Percentiles rank a stretch among this genome's conserved stretches.
Evolutionary conservation across 331 rosid species (phyloP).

Genomic region (Cydonia oblonga): DNA sequence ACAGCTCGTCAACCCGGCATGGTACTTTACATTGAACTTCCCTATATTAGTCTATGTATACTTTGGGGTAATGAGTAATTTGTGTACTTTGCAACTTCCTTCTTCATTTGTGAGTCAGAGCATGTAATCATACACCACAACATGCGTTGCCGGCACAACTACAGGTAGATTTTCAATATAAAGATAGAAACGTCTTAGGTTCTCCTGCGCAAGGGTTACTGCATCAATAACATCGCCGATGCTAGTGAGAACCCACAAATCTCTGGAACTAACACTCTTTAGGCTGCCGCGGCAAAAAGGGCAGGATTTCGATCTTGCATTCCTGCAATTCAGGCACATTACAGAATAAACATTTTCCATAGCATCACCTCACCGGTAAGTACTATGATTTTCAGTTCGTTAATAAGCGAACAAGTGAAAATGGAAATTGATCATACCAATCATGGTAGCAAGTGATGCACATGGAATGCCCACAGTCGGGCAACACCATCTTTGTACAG

Average conservation of each 20-base stretch:
- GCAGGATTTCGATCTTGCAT: conserved; percentile 60
- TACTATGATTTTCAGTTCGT: neutral
- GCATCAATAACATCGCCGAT: conserved; percentile 40
- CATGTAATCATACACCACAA: conserved; percentile 40
- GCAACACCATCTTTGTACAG: conserved; percentile 48
- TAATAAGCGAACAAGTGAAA: neutral
- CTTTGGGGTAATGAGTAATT: neutral
- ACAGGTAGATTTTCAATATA: conserved; percentile 47
- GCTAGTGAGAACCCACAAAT: conserved; percentile 59
- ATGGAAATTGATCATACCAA: conserved; percentile 31
- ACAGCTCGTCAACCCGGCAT: conserved; percentile 9
- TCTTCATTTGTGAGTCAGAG: conserved; percentile 25
- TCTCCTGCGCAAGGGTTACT: conserved; percentile 41
- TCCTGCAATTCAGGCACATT: conserved; percentile 32
- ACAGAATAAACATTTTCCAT: neutral
- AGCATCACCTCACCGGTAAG: neutral
- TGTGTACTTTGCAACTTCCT: neutral
- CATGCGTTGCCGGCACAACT: conserved; percentile 26
- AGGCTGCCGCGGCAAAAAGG: conserved; percentile 69
- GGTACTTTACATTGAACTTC: conserved; percentile 1
- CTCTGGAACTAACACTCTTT: conserved; percentile 35
- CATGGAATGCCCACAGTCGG: conserved; percentile 71
- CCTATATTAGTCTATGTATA: neutral
- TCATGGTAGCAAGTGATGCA: conserved; percentile 66
- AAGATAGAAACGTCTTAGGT: conserved; percentile 41